A percentile compares a stretch with the other conserved stretches of the same genome.
Conservation (phyloP, 148 eudicot genomes). For the Drosera capensis region DNA sequence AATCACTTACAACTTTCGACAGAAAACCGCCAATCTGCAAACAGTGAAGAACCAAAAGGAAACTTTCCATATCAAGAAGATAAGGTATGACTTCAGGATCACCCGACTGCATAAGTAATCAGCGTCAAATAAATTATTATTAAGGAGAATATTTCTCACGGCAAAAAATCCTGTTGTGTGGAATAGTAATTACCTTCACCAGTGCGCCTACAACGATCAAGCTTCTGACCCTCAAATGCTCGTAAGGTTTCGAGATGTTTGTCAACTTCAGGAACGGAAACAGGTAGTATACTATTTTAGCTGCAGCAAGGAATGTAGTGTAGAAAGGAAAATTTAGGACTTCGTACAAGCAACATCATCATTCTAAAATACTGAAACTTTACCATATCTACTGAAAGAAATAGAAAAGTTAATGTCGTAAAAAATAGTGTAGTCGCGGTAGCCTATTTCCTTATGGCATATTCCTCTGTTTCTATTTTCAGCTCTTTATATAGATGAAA, state of each 20-base stretch:
- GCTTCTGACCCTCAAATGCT: conserved; percentile 1
- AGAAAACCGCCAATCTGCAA: not conserved
- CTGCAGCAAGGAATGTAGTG: not conserved
- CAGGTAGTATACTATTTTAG: not conserved
- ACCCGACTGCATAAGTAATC: not conserved
- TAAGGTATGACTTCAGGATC: not conserved
- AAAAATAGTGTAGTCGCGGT: too few relatives aligned
- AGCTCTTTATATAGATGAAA: too few relatives aligned
- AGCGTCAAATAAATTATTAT: too few relatives aligned
- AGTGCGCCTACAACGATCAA: not conserved
- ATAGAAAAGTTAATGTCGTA: too few relatives aligned
- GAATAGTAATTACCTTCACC: not conserved
- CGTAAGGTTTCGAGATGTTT: not conserved
- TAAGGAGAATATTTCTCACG: not conserved
- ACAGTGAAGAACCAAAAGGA: not conserved
- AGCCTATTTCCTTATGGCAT: too few relatives aligned
- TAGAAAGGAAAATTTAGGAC: too few relatives aligned
- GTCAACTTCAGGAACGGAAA: not conserved
- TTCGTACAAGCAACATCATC: too few relatives aligned
- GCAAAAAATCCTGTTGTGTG: too few relatives aligned
- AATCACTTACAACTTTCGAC: not conserved
- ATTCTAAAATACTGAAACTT: too few relatives aligned
- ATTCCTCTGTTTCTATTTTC: too few relatives aligned
- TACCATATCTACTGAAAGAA: too few relatives aligned
- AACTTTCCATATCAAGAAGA: not conserved